These are phyloP conservation scores for Aspergillus japonicus DNA, from an alignment of 2,329 filamentous ascomycete genomes.

Conservation along the genomic window DNA sequence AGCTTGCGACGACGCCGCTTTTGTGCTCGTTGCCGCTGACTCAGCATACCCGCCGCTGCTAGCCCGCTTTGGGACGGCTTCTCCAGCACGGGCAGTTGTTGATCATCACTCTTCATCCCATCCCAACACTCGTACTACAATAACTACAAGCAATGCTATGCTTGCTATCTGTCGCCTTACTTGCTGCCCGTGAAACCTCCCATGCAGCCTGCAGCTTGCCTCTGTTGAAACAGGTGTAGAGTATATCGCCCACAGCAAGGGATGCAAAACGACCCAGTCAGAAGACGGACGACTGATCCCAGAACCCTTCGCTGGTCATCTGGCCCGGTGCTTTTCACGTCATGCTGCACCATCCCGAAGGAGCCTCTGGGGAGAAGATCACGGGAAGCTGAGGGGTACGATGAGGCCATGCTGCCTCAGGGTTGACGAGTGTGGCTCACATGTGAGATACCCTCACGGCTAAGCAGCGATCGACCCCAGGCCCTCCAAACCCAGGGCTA, in stretches of 20 bases:
- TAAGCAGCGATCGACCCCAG: background rate
- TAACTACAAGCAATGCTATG: background rate
- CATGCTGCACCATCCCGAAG: conserved; percentile 78
- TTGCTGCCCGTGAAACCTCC: background rate
- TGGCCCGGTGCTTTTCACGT: conserved; percentile 66
- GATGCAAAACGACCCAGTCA: background rate
- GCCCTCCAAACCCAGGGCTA: background rate
- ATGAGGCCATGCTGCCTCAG: conserved; percentile 61
- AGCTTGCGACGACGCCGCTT: conserved; percentile 14
- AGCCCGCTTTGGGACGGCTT: conserved; percentile 5
- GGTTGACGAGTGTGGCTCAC: conserved; percentile 4
- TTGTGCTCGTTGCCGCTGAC: conserved; percentile 18
- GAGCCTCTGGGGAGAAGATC: conserved; percentile 65
- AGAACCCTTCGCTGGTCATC: background rate
- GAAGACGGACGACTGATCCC: background rate
- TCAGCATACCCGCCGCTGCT: conserved; percentile 9
- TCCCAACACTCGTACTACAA: too few species aligned
- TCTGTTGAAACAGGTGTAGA: background rate
- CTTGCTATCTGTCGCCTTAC: background rate
- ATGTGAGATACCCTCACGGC: background rate
- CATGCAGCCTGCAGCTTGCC: background rate
- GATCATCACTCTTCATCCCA: background rate
- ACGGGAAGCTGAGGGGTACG: conserved; percentile 53
- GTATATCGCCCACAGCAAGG: background rate
- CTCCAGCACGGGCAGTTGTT: background rate